Conservation (phyloP, 257 asterid species). For the Plantago elongata region DNA sequence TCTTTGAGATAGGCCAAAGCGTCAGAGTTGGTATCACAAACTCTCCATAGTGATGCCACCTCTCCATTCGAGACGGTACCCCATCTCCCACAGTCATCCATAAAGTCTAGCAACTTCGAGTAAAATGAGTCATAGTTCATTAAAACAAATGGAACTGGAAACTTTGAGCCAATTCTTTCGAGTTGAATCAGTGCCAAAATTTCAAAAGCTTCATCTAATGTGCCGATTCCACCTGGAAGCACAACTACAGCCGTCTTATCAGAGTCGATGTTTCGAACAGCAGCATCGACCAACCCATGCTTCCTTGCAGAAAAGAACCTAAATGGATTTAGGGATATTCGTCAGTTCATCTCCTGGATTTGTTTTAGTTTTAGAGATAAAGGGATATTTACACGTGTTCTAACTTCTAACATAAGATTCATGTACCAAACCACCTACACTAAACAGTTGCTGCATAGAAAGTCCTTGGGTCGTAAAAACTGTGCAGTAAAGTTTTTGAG, state of each 20-base stretch:
- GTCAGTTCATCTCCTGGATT: background rate
- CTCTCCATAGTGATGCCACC: constrained; percentile 69
- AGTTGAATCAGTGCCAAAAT: constrained; percentile 81
- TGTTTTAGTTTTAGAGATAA: background rate
- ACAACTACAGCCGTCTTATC: constrained; percentile 79
- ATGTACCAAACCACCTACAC: too few relatives aligned
- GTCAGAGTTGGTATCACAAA: constrained; percentile 64
- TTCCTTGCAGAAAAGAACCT: constrained; percentile 95
- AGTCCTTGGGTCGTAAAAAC: too few relatives aligned
- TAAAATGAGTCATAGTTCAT: constrained; percentile 85
- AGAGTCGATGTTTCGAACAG: constrained; percentile 47
- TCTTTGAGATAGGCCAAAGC: constrained; percentile 64
- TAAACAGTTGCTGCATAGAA: background rate
- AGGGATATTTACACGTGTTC: background rate
- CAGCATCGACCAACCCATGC: constrained; percentile 94
- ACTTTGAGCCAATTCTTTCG: constrained; percentile 63
- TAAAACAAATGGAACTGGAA: constrained; percentile 68
- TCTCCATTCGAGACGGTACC: constrained; percentile 72
- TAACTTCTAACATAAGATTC: background rate
- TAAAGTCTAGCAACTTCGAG: constrained; percentile 70
- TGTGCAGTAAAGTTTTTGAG: too few relatives aligned
- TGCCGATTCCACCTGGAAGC: constrained; percentile 91
- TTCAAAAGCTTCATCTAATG: constrained; percentile 85
- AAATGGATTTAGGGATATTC: constrained; percentile 15
- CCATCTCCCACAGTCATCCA: constrained; percentile 64